A percentile compares a stretch with the other conserved stretches of the same genome.
phyloP scores from a whole-genome alignment of 75 land plant genomes.

The Picea glauca region DNA sequence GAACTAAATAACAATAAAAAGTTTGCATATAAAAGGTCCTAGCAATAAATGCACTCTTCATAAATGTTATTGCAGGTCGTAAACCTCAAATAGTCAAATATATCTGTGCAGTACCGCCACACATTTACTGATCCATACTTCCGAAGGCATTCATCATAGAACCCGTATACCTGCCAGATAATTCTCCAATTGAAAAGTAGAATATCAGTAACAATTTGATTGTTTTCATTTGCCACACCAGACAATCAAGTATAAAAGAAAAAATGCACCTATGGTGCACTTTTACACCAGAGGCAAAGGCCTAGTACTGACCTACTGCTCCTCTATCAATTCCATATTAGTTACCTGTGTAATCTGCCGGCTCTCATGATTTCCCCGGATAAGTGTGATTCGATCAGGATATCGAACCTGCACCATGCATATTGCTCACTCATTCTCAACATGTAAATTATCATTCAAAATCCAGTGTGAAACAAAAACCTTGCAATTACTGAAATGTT shows the following conservation, averaged over 20 bases:
- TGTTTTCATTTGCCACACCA: neutral
- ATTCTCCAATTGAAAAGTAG: neutral
- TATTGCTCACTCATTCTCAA: too few relatives aligned
- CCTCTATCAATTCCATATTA: neutral
- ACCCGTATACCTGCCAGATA: slow-evolving; percentile 86
- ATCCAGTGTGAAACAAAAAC: too few relatives aligned
- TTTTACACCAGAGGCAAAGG: neutral
- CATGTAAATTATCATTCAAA: too few relatives aligned
- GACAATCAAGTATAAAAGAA: neutral
- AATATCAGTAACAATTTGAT: neutral
- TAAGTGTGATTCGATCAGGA: slow-evolving; percentile 97
- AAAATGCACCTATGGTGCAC: neutral
- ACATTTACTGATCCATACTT: slow-evolving; percentile 99
- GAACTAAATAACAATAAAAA: too few relatives aligned
- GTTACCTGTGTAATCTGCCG: slow-evolving; percentile 97
- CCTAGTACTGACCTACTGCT: neutral
- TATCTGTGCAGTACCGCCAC: slow-evolving; percentile 99
- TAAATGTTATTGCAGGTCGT: slow-evolving; percentile 2
- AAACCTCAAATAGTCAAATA: slow-evolving; percentile 97
- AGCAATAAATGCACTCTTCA: neutral
- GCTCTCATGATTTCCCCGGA: slow-evolving; percentile 99
- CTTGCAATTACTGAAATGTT: too few relatives aligned
- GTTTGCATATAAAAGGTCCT: neutral
- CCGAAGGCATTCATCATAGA: slow-evolving; percentile 98
- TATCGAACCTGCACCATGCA: slow-evolving; percentile 71